Base-by-base conservation (phyloP, 2,329 filamentous ascomycete genomes). In the Camptophora hylomeconis region DNA sequence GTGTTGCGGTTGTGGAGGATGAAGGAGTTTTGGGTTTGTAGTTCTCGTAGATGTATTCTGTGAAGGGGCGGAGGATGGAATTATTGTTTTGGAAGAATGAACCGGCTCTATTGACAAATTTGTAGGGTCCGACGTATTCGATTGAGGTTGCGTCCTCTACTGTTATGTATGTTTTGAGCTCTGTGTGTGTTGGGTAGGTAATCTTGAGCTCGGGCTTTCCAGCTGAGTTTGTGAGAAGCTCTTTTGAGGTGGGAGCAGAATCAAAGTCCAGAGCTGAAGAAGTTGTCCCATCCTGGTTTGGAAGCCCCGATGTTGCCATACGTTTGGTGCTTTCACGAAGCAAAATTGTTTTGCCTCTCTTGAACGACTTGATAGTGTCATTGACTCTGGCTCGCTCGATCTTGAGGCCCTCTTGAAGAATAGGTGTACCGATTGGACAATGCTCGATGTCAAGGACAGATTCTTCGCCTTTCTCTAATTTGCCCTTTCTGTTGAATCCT, bases 51-150 rank as follows among this genome's bases (percentile, higher is more conserved):
- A 95, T 81, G 61, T 92, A 93, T 41, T 73, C 67, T 9, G 84
- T 92, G 57, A 95, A 92, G 10, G 63, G 59, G 17, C 81, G 74
- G 14, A 98, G 75, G 56, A 98, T 95, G 31, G 84, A 92, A 64
- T 95, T 95, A 69, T 98, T 98, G 67, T 98, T 98, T 52, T 98
- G 89, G 70, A 98, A 98, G 63, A 98, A 98, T 29, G 82, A 75
- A 35, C 86, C 86, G 7, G 89, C 89, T 3, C 80, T 82, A 60
- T 92, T 95, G 52, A 76, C 76, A 60, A 98, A 93, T 48, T 75
- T 63, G 60, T 79, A 89, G 53, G 74, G 60, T 48, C 78, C 82
- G 38, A 98, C 71, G 57, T 92, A 94, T 55, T 98, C 89, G 17
- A 80, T 86, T 3, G 80, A 76, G 28, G 68, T 80, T 40, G 70